Evolutionary conservation across 768 basidiomycete species (phyloP), one percentile per base, ranked within the genome.

Genomic region (Termitomyces sp.): DNA sequence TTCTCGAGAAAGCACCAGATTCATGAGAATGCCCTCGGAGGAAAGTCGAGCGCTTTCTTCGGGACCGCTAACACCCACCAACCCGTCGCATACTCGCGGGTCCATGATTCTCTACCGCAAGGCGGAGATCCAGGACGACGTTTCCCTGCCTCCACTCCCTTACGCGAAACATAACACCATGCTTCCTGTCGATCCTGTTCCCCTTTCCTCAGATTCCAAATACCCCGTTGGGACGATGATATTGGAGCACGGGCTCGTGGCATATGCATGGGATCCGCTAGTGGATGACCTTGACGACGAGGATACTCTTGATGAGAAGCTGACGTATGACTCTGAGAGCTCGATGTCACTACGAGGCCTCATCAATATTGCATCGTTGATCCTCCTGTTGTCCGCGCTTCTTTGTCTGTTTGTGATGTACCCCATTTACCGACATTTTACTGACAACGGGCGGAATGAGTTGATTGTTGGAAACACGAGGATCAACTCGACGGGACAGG

Each of bases 341-440:
- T 29, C 61, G 29, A 25, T 73, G 50, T 70, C 75, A 3, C 67
- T 64, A 67, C 70, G 75, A 34, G 70, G 73, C 5, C 46, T 89
- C 32, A 67, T 81, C 63, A 96, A 94, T 73, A 68, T 94, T 45
- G 74, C 83, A 37, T 81, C 86, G 56, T 76, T 96, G 42, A 11
- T 88, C 36, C 6, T 87, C 20, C 78, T 96, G 63, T 72, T 90
- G 25, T 29, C 70, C 10, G 81, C 76, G 1, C 72, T 96, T 58
- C 70, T 96, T 57, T 71, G 71, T 25, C 77, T 96, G 4, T 96
- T 96, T 70, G 84, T 91, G 54, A 82, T 84, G 32, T 94, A 90
- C 68, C 94, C 94, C 0, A 79, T 94, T n/a, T 66, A 72, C 40
- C 66, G 64, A 36, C 83, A 79, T 49, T 79, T 78, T 65, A 67